These are phyloP conservation scores for Arachis monticola DNA, from an alignment of 331 rosid species.

Conservation along the genomic window DNA sequence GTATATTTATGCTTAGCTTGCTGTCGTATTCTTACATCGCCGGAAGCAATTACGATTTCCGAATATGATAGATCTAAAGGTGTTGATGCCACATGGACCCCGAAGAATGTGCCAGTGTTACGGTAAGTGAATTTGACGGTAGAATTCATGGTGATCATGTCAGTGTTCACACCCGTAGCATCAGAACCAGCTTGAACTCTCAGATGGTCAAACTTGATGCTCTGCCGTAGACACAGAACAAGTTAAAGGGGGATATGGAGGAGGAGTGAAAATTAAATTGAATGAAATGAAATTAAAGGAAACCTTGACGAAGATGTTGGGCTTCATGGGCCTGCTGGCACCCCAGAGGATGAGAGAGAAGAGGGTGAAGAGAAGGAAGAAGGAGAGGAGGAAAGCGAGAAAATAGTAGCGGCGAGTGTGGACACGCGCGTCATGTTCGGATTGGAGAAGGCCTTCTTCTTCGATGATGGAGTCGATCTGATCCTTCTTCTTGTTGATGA, in stretches of 20 bases:
- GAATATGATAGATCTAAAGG: constrained; percentile 78
- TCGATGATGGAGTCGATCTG: constrained; percentile 67
- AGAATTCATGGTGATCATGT: constrained; percentile 84
- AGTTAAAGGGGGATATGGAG: neutral
- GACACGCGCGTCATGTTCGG: constrained; percentile 47
- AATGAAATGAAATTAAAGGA: too few relatives aligned
- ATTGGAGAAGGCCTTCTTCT: constrained; percentile 87
- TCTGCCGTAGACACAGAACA: constrained; percentile 43
- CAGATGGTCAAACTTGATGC: constrained; percentile 68
- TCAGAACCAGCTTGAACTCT: constrained; percentile 93
- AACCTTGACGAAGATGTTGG: constrained; percentile 73
- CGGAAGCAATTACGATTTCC: constrained; percentile 71
- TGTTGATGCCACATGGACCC: constrained; percentile 78
- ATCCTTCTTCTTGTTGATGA: constrained; percentile 71
- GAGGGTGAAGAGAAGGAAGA: constrained; percentile 72
- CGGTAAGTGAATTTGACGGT: constrained; percentile 78
- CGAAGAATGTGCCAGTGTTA: constrained; percentile 92
- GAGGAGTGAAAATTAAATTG: neutral
- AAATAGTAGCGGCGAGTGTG: constrained; percentile 83
- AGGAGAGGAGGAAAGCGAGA: constrained; percentile 73
- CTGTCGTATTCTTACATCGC: constrained; percentile 54
- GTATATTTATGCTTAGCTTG: too few relatives aligned
- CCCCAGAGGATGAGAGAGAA: constrained; percentile 88
- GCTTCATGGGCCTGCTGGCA: constrained; percentile 95
- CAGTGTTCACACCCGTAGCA: constrained; percentile 85